Base-by-base conservation (phyloP, 805 yeast species). In the Pichia cabralensis region DNA sequence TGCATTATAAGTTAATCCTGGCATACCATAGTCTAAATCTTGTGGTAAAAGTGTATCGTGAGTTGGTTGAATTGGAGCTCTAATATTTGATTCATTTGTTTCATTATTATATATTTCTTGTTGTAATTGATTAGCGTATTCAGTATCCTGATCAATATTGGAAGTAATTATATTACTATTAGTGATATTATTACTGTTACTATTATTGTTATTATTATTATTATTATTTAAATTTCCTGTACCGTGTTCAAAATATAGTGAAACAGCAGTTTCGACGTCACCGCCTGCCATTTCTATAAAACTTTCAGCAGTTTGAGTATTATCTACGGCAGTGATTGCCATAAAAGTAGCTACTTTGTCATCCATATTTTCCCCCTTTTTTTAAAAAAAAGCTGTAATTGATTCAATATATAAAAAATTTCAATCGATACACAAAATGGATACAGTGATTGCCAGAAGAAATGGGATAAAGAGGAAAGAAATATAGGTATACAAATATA, bases 211-310 rank as follows among this genome's bases (percentile, higher is more conserved):
- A 13, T 19, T 27, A 3, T 16, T 10, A 17, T 64, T 22, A 16
- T 22, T 28, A 16, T 10, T 28, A 21, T 18, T 19, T 13, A 11
- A 15, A 6, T n/a, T 21, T 6, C 12, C 26, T 7, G 58, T 43
- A 19, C 77, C 77, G 44, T 69, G 70, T 45, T 92, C 97, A 59
- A 81, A 78, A 56, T 62, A 92, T 28, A 92, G 62, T 11, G 85
- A 74, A 7, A 92, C 82, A 0, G 98, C 97, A 15, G 75, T 71
- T 38, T 88, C 95, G 22, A 89, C 53, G 52, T 84, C 74, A 30
- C 75, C 74, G 32, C 79, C 86, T 5, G 89, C 69, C 61, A 89
- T 76, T 18, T 79, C 86, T 15, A 92, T 55, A 50, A 79, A 92
- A 45, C 79, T 84, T 34, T 66, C 61, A 1, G 97, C 97, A 10